Conservation (phyloP, 176 grass and related monocot species). For the Triticum urartu region DNA sequence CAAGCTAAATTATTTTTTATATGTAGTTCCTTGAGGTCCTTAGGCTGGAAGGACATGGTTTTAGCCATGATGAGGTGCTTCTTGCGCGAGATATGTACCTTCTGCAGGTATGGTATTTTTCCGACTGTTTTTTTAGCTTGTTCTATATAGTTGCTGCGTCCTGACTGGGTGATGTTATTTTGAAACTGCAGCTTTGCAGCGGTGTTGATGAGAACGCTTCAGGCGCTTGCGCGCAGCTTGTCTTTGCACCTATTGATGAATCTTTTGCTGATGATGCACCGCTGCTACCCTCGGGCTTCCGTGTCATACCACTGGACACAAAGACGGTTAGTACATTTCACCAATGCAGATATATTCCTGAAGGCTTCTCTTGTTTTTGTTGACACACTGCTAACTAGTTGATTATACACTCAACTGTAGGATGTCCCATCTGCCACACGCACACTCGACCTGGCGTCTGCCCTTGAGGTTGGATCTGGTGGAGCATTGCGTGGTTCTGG, state of each 20-base stretch:
- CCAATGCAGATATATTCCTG: background rate
- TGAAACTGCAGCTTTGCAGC: slow-evolving; percentile 61
- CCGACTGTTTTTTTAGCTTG: background rate
- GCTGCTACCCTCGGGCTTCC: slow-evolving; percentile 85
- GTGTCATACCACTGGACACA: slow-evolving; percentile 76
- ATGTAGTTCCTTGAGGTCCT: slow-evolving; percentile 90
- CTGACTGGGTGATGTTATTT: background rate
- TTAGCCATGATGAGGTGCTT: slow-evolving; percentile 74
- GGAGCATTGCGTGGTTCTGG: slow-evolving; percentile 19
- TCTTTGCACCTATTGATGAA: slow-evolving; percentile 96
- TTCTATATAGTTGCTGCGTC: background rate
- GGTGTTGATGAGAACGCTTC: slow-evolving; percentile 83
- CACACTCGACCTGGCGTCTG: slow-evolving; percentile 85
- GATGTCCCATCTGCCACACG: slow-evolving; percentile 52
- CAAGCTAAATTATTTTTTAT: background rate
- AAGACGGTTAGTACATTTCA: slow-evolving; percentile 49
- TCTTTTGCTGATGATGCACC: slow-evolving; percentile 92
- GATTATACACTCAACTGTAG: slow-evolving; percentile 3
- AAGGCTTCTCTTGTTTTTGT: background rate
- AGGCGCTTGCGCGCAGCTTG: slow-evolving; percentile 78
- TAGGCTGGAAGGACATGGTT: slow-evolving; percentile 82
- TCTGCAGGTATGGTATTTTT: slow-evolving; percentile 61
- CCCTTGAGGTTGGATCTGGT: slow-evolving; percentile 73
- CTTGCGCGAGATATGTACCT: slow-evolving; percentile 81
- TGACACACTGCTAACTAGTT: background rate